Base-by-base conservation (phyloP, 306 rosid species). In the Potentilla sterilis region DNA sequence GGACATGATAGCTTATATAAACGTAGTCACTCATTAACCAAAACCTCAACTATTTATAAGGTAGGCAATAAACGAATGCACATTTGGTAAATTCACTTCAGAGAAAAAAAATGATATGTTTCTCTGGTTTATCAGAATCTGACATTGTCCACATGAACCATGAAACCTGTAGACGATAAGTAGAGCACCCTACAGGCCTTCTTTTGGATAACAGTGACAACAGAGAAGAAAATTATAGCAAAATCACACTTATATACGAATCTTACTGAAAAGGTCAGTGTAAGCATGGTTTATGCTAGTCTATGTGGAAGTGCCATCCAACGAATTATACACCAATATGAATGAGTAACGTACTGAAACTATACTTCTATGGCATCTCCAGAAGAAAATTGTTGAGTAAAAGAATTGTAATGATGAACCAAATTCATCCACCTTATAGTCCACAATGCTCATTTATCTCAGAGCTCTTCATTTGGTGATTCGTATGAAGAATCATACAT, bases 391-490 rank as follows among this genome's bases (percentile, higher is more conserved):
- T 68, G 16, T 22, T 22, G 43, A 46, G 69, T 64, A 43, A 68
- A 62, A 61, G 24, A 73, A 80, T 21, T 68, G 61, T 28, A 54
- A 14, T 42, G 21, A 68, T n/a, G 65, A 75, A 69, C 66, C 40
- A 42, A 58, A 32, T n/a, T 21, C 47, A 32, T 84, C 86, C 83
- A 80, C 80, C 96, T 67, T 10, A 22, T 22, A 91, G 79, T 78
- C 91, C 96, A 24, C 87, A 84, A 78, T 85, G 72, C 69, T 78
- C 84, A 15, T 81, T 63, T 24, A 83, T 40, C 76, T 80, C 88
- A 46, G 76, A 81, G 82, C 70, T 80, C 72, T 75, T 61, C 42
- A 32, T 32, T 61, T 41, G 67, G 16, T 14, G 82, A 69, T 74
- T 35, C 51, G 75, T 34, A 38, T 57, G 80, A 41, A 55, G 69